A percentile compares a stretch with the other conserved stretches of the same genome.
These are phyloP conservation scores for Penicillium bialowiezense DNA, from an alignment of 495 filamentous ascomycete species.

Conservation along the genomic window DNA sequence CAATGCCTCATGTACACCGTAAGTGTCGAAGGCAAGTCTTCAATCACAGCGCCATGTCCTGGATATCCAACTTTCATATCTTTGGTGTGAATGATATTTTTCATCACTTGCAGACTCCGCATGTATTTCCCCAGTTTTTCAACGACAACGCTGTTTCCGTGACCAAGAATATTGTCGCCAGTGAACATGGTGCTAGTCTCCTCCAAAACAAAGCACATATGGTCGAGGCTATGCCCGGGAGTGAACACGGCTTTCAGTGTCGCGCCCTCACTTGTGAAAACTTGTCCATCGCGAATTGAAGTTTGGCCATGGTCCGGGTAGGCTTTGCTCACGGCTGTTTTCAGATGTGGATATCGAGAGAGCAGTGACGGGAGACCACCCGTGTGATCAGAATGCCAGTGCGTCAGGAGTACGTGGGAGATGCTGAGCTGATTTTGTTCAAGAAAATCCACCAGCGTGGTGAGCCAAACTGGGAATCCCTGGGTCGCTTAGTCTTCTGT, in stretches of 20 bases:
- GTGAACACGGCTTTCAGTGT: conserved; percentile 37
- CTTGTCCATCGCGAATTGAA: conserved; percentile 36
- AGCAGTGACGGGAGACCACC: conserved; percentile 66
- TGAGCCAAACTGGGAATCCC: conserved; percentile 36
- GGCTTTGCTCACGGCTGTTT: conserved; percentile 37
- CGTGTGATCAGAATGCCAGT: conserved; percentile 81
- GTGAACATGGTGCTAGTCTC: conserved; percentile 80
- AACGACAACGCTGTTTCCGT: conserved; percentile 28
- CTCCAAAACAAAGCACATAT: conserved; percentile 47
- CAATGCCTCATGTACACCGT: conserved; percentile 30
- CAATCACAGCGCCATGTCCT: conserved; percentile 38
- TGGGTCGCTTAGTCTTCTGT: neutral
- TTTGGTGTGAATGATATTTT: conserved; percentile 23
- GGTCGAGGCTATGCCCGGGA: conserved; percentile 43
- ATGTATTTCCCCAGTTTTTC: conserved; percentile 41
- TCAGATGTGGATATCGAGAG: conserved; percentile 44
- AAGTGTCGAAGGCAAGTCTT: conserved; percentile 32
- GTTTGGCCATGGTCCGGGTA: conserved; percentile 46
- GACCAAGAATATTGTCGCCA: conserved; percentile 63
- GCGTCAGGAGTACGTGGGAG: conserved; percentile 62
- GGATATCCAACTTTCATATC: conserved; percentile 36
- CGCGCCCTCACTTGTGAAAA: conserved; percentile 39
- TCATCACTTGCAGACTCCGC: conserved; percentile 31
- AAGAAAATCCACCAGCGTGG: conserved; percentile 21
- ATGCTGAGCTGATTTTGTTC: conserved; percentile 43